Percentiles rank a stretch among this genome's conserved stretches.
These are phyloP conservation scores for Phaeolepiota aurea DNA, from an alignment of 768 basidiomycete species.

Conservation along the genomic window DNA sequence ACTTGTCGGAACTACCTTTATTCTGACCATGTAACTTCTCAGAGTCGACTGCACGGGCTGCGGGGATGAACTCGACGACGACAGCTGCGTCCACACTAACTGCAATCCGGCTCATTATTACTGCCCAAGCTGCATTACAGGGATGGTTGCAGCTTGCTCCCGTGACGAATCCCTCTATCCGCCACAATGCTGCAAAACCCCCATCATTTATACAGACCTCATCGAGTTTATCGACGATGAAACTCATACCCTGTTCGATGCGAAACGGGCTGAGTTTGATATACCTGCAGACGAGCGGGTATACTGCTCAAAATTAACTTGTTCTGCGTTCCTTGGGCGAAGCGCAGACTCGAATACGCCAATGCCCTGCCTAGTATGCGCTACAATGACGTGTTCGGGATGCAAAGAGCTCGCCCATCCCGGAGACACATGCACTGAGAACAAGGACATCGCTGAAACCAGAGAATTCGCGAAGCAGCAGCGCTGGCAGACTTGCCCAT, in stretches of 20 bases:
- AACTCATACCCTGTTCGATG: not conserved
- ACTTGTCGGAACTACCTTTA: not conserved
- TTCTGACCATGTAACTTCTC: not conserved
- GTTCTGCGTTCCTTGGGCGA: constrained; percentile 5
- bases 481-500: constrained; percentile 5
- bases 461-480: not conserved
- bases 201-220: constrained; percentile 12
- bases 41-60: not conserved
- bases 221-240: constrained; percentile 10
- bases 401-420: constrained; percentile 3
- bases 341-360: not conserved
- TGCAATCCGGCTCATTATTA: constrained; percentile 31
- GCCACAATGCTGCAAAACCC: constrained; percentile 27
- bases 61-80: not conserved
- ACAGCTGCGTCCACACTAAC: constrained; percentile 15
- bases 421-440: constrained; percentile 1
- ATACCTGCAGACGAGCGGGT: constrained; percentile 1
- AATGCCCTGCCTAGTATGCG: not conserved
- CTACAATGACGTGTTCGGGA: not conserved
- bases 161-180: constrained; percentile 34
- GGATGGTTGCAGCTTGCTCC: constrained; percentile 23
- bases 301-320: constrained; percentile 4
- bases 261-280: constrained; percentile 2
- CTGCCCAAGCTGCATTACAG: constrained; percentile 22
- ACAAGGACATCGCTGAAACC: not conserved